Evolutionary conservation across 257 asterid genomes (phyloP), one percentile per base, ranked within the genome.

Genomic region (Solanum paucissectum): DNA sequence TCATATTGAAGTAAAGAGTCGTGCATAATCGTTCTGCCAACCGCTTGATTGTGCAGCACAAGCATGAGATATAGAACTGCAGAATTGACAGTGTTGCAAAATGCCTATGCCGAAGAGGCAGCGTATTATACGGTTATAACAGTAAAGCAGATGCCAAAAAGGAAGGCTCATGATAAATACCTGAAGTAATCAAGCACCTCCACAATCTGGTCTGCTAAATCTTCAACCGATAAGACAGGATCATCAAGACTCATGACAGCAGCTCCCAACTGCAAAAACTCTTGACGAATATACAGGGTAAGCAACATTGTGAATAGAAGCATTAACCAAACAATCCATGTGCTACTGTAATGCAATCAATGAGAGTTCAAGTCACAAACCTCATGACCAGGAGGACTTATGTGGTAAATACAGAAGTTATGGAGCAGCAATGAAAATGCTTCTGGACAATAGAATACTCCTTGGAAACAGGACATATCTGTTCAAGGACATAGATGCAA

Each of bases 401-500:
- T 92, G 87, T 92, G 94, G 88, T 91, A 92, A 64, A 92, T 88
- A 86, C 93, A 92, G 90, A 92, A 92, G 91, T 92, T 92, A 71
- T 92, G 93, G 46, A 91, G 87, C 86, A 92, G 92, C 90, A 91
- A 88, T 42, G 94, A 91, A 88, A 90, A 91, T 83, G 93, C 93
- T 90, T 92, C 94, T 46, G 91, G 94, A 82, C 92, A 90, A 88
- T 83, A 86, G 88, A 92, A 92, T 86, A 92, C 88, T 88, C 93
- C 93, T 89, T 92, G 94, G 88, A 92, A 92, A 88, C 94, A 92
- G 7, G 94, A 92, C 89, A 92, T 66, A 88, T 92, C 94, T 92
- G 93, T 88, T 87, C 85, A 71, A 90, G 21, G 32, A 89, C 86
- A 89, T 85, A 6, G n/a, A 75, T 29, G 33, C 21, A 40, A 62